Evolutionary conservation across 192 early-diverging fungal species (phyloP), one percentile per base, ranked within the genome.

Genomic region (Spinellus fusiger): DNA sequence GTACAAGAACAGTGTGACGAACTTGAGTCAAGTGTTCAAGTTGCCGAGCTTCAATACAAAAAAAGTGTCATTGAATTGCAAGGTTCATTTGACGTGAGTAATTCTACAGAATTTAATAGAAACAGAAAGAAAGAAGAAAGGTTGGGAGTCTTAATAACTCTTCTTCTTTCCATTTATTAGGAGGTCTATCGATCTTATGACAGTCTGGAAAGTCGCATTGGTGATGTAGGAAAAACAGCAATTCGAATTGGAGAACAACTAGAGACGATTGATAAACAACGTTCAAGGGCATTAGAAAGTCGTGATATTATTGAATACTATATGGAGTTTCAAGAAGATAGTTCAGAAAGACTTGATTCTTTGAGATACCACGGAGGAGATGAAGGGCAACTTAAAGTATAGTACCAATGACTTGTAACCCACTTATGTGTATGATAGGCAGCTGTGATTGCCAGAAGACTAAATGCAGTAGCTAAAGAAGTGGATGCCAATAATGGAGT

Each of bases 241-340:
- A 89, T 98, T 40, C 82, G 92, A 51, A 95, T 99, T 64, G 90
- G 96, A 56, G 96, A 99, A 69, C 94, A 99, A 76, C 80, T 99
- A 37, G 96, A 99, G 66, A 94, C 88, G 0, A 90, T 96, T 40
- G 93, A 96, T 68, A 93, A 89, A 62, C 94, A 99, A 56, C 77
- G 91, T 56, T 82, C 87, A 59, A 84, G 90, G 2, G 94, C 95
- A 0, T 82, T 87, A 22, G 90, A 96, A 46, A 89, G 93, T 27
- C 84, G 89, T 55, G 92, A 96, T 73, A 74, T 99, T 28, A 89
- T 99, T 34, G 90, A 89, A 60, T 93, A 92, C 72, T 98, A 93
- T 74, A 85, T 92, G 54, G 91, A 96, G 68, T 91, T 98, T 62
- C 92, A 92, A 55, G 77, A 82, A 20, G 93, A 89, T 8, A 76